Base-by-base conservation (phyloP, 2,329 filamentous ascomycete species). In the Rhinocladiella mackenziei region DNA sequence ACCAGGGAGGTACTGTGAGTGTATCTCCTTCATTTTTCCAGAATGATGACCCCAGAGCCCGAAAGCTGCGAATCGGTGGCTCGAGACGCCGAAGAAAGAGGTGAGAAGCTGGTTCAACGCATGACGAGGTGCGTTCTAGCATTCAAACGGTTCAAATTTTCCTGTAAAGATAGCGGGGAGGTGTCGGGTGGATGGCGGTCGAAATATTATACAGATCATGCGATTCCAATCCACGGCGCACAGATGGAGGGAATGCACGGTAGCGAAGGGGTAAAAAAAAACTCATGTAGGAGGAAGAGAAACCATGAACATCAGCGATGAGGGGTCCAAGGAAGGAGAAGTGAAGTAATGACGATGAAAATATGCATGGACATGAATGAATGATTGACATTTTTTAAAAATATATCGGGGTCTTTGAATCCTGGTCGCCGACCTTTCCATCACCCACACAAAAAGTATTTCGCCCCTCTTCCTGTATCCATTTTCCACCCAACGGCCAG, bases 111-210 rank as follows among this genome's bases (percentile, higher is more conserved):
- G 63, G 69, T 61, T 74, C 70, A 60, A 73, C 63, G 59, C 66
- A 71, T 64, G 68, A 64, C 48, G 67, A 64, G 56, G 70, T 66
- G 60, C 71, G 69, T 69, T 74, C 71, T 59, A 74, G 69, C 71
- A 74, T 74, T 61, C 65, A n/a, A n/a, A 70, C 65, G 62, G 31
- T 41, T 15, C 13, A 26, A 30, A 33, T 33, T 18, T 14, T 22
- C 20, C 26, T 22, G n/a, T 7, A 25, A 19, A 19, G 18, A 9
- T 14, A 17, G n/a, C 35, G 15, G 17, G 37, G 30, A 17, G 9
- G n/a, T 25, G 19, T 10, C 17, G 30, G 22, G 11, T 28, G 19
- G 18, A 18, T 9, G n/a, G 11, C 32, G 19, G 18, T 23, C 7
- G n/a, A 34, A 29, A 47, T 23, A 20, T 19, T 26, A 32, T 28